These are phyloP conservation scores for Claviceps fusiformis DNA, from an alignment of 2,329 filamentous ascomycete species.

Conservation along the genomic window DNA sequence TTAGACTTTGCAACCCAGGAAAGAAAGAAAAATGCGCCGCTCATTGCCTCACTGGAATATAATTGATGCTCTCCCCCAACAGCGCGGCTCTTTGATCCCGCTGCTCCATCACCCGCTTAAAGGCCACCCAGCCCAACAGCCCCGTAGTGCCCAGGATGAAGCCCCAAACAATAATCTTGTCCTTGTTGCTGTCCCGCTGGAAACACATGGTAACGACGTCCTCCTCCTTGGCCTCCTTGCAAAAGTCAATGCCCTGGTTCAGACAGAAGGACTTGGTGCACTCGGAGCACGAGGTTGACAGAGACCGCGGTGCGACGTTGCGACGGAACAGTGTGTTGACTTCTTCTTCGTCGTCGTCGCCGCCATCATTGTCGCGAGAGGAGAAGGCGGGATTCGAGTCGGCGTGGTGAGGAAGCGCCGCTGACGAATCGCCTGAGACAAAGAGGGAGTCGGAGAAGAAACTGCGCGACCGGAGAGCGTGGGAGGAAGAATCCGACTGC, in stretches of 20 bases:
- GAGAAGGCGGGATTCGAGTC: neutral
- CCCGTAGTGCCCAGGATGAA: slow-evolving; percentile 47
- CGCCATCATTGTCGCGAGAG: neutral
- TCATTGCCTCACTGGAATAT: slow-evolving; percentile 11
- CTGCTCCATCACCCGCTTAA: slow-evolving; percentile 33
- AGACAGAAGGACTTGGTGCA: slow-evolving; percentile 55
- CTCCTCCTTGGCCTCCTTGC: slow-evolving; percentile 46
- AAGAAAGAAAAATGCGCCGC: neutral
- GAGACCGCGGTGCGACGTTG: slow-evolving; percentile 18
- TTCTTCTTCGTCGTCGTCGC: no score
- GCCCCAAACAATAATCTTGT: slow-evolving; percentile 51
- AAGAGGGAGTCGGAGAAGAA: slow-evolving; percentile 8
- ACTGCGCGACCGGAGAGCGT: slow-evolving; percentile 10
- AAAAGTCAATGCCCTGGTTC: slow-evolving; percentile 45
- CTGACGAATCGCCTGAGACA: slow-evolving; percentile 9
- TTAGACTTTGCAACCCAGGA: neutral
- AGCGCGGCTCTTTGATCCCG: slow-evolving; percentile 19
- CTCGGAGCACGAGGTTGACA: slow-evolving; percentile 39
- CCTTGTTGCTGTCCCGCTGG: slow-evolving; percentile 53
- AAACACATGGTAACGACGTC: slow-evolving; percentile 52
- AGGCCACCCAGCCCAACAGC: slow-evolving; percentile 45
- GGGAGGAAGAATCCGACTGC: slow-evolving; percentile 12
- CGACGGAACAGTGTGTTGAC: neutral
- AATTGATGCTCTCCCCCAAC: slow-evolving; percentile 15
- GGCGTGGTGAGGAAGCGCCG: neutral